These are phyloP conservation scores for Nannochloropsis granulata DNA, from an alignment of 108 stramenopile species.

Conservation along the genomic window DNA sequence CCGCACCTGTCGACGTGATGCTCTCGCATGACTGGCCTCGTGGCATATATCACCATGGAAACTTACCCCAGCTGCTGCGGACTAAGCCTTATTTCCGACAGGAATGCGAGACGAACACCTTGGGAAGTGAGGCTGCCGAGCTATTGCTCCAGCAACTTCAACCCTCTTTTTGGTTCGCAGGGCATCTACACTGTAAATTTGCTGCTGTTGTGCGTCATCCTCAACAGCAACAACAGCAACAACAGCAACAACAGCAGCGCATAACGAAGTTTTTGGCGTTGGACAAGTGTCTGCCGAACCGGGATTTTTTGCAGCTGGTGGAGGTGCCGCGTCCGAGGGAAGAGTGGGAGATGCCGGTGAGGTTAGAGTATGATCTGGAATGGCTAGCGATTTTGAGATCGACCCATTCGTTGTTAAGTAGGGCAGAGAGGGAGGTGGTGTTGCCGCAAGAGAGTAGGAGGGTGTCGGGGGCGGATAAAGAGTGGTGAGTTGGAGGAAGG, in stretches of 20 bases:
- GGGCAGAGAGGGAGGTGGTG: not conserved
- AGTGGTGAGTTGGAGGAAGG: not conserved
- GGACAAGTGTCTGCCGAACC: slow-evolving; percentile 90
- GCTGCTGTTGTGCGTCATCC: slow-evolving; percentile 59
- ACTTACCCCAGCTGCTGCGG: slow-evolving; percentile 34
- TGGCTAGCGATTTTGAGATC: slow-evolving; percentile 12
- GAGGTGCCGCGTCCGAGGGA: slow-evolving; percentile 2
- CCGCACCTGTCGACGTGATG: slow-evolving; percentile 55
- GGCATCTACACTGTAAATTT: slow-evolving; percentile 94
- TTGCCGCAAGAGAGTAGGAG: not conserved
- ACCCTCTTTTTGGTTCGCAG: slow-evolving; percentile 89
- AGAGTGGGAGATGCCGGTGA: not conserved
- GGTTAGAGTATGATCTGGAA: slow-evolving; percentile 14
- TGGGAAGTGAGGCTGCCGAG: slow-evolving; percentile 76
- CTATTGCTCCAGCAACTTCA: slow-evolving; percentile 56
- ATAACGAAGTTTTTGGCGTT: slow-evolving; percentile 87
- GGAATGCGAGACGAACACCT: slow-evolving; percentile 59
- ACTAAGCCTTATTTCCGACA: slow-evolving; percentile 63
- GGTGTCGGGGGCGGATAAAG: not conserved
- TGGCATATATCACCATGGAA: slow-evolving; percentile 70
- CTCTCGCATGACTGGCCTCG: slow-evolving; percentile 95
- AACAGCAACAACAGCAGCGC: not conserved
- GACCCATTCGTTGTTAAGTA: slow-evolving; percentile 7
- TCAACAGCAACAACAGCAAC: not conserved
- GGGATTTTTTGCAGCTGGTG: slow-evolving; percentile 66